A percentile compares a stretch with the other conserved stretches of the same genome.
These are phyloP conservation scores for Linum lewisii DNA, from an alignment of 345 rosid genomes.

Conservation along the genomic window DNA sequence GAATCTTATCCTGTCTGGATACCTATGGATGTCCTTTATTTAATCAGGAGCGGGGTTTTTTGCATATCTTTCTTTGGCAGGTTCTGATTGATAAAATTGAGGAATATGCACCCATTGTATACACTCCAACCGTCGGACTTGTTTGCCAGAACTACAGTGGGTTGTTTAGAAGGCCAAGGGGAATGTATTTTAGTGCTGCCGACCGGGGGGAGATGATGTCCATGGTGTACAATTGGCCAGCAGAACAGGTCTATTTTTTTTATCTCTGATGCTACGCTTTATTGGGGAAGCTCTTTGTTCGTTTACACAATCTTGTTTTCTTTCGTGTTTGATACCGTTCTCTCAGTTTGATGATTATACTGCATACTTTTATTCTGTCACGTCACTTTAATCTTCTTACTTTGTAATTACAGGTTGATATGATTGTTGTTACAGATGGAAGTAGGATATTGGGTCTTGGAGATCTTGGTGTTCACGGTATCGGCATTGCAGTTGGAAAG, in stretches of 20 bases:
- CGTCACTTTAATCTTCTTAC: not conserved
- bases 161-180: slow-evolving; percentile 94
- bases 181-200: slow-evolving; percentile 91
- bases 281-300: slow-evolving; percentile 8
- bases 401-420: slow-evolving; percentile 63
- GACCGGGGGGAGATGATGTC: slow-evolving; percentile 99
- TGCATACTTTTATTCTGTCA: not conserved
- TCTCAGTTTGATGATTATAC: not conserved
- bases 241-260: slow-evolving; percentile 65
- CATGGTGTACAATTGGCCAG: slow-evolving; percentile 98
- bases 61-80: slow-evolving; percentile 31
- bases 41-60: not conserved
- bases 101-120: slow-evolving; percentile 96
- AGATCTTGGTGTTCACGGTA: slow-evolving; percentile 96
- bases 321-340: not conserved
- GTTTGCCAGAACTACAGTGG: slow-evolving; percentile 97
- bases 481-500: slow-evolving; percentile 92
- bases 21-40: not conserved
- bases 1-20: not conserved
- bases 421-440: slow-evolving; percentile 99
- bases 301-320: slow-evolving; percentile 5
- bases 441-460: slow-evolving; percentile 99
- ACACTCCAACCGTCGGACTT: slow-evolving; percentile 94
- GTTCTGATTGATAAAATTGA: slow-evolving; percentile 80
- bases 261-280: slow-evolving; percentile 9